Evolutionary conservation across 768 basidiomycete genomes (phyloP).

Genomic region (Amanita rubescens): DNA sequence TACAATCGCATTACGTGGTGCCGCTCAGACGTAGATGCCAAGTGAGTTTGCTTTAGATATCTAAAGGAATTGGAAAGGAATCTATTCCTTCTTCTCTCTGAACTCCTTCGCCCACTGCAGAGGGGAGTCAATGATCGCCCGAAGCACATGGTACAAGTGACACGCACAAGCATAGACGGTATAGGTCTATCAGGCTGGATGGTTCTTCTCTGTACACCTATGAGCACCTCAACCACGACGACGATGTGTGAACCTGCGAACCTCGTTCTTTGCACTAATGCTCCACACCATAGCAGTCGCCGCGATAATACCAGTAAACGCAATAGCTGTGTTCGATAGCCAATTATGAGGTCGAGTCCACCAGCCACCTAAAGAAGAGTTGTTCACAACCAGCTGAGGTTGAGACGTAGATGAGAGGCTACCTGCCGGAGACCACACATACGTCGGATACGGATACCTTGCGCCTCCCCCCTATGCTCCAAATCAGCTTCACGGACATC

Average conservation of each 20-base stretch:
- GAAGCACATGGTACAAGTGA: too few relatives aligned
- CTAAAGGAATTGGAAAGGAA: background rate
- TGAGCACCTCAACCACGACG: constrained; percentile 1
- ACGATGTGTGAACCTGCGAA: constrained; percentile 25
- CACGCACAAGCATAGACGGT: constrained; percentile 64
- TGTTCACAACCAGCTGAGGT: background rate
- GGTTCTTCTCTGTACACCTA: constrained; percentile 40
- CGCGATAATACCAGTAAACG: constrained; percentile 58
- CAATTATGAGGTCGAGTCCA: constrained; percentile 91
- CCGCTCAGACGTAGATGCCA: too few relatives aligned
- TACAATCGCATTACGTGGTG: too few relatives aligned
- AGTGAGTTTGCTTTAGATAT: background rate
- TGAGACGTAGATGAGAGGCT: background rate
- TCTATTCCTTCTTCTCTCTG: constrained; percentile 2
- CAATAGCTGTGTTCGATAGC: constrained; percentile 77
- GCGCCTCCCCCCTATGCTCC: constrained; percentile 62
- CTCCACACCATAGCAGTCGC: constrained; percentile 61
- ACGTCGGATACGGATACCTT: constrained; percentile 90
- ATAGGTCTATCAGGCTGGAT: constrained; percentile 60
- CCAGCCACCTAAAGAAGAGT: constrained; percentile 84
- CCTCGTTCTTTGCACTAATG: constrained; percentile 75
- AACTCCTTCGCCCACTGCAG: constrained; percentile 32
- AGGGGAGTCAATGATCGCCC: background rate
- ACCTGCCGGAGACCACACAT: constrained; percentile 94
- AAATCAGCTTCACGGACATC: constrained; percentile 5